Evolutionary conservation across 345 rosid species (phyloP).

Genomic region (Citrus glauca): DNA sequence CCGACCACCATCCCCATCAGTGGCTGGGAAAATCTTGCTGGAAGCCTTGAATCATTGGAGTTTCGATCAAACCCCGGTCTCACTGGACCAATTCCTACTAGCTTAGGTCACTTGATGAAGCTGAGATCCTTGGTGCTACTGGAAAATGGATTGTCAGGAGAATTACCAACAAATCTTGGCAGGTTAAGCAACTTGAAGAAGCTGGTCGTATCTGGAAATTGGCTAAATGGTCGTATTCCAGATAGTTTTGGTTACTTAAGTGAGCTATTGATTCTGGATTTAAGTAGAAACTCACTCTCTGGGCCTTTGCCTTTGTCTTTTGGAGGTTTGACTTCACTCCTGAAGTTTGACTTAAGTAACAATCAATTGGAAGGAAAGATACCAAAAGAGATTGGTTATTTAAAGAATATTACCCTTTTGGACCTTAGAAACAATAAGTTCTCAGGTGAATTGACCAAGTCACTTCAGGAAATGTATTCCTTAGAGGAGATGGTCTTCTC

Average conservation of each 20-base stretch:
- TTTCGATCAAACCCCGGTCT: slow-evolving; percentile 81
- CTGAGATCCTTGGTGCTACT: slow-evolving; percentile 73
- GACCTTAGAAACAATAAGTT: slow-evolving; percentile 73
- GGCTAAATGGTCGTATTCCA: slow-evolving; percentile 57
- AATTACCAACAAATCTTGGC: slow-evolving; percentile 47
- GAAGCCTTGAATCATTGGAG: slow-evolving; percentile 60
- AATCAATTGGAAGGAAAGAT: slow-evolving; percentile 54
- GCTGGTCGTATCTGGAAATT: slow-evolving; percentile 68
- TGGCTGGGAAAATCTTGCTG: slow-evolving; percentile 56
- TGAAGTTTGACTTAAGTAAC: slow-evolving; percentile 85
- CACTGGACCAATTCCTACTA: slow-evolving; percentile 55
- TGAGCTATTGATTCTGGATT: slow-evolving; percentile 66
- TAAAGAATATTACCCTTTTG: slow-evolving; percentile 70
- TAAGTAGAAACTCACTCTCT: slow-evolving; percentile 68
- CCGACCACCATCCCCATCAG: slow-evolving; percentile 36
- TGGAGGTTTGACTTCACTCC: slow-evolving; percentile 52
- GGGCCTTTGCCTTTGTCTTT: slow-evolving; percentile 56
- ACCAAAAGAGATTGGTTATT: slow-evolving; percentile 40
- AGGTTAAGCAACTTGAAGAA: slow-evolving; percentile 54
- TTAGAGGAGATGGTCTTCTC: slow-evolving; percentile 67
- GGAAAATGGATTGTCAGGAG: slow-evolving; percentile 65
- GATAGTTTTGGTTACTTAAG: slow-evolving; percentile 41
- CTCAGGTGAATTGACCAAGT: slow-evolving; percentile 57
- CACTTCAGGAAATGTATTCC: slow-evolving; percentile 55
- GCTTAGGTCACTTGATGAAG: slow-evolving; percentile 46